Conservation (phyloP, 805 yeast genomes). For the Blastobotrys chiropterorum region DNA sequence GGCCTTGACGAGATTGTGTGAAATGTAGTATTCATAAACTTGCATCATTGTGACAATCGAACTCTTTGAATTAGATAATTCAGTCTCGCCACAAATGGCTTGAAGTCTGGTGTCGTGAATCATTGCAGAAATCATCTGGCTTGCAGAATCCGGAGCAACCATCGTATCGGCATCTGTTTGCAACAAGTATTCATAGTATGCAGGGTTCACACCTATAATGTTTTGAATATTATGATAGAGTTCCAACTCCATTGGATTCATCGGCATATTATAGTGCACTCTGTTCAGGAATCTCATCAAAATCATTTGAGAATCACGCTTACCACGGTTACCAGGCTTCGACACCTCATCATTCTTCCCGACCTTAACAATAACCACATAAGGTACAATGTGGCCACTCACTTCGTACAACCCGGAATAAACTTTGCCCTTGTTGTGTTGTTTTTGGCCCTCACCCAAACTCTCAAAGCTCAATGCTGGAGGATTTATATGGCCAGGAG, state of each 20-base stretch:
- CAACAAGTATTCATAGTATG: conserved; percentile 46
- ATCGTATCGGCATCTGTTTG: conserved; percentile 64
- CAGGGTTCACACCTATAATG: conserved; percentile 53
- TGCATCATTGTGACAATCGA: conserved; percentile 55
- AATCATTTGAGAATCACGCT: conserved; percentile 57
- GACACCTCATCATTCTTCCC: conserved; percentile 55
- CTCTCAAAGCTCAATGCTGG: conserved; percentile 49
- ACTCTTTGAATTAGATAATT: conserved; percentile 44
- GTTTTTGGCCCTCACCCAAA: conserved; percentile 54
- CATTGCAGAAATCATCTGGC: conserved; percentile 52
- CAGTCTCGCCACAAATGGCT: conserved; percentile 60
- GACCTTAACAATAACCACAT: conserved; percentile 51
- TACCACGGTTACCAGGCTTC: conserved; percentile 59
- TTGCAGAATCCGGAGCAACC: conserved; percentile 47
- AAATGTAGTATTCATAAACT: conserved; percentile 58
- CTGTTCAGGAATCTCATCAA: conserved; percentile 56
- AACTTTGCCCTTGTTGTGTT: conserved; percentile 58
- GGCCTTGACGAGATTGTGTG: conserved; percentile 58
- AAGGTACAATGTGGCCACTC: conserved; percentile 50
- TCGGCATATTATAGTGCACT: conserved; percentile 54
- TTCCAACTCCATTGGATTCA: conserved; percentile 53
- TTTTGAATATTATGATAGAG: conserved; percentile 49
- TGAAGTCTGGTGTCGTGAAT: conserved; percentile 48
- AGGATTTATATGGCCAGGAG: conserved; percentile 47
- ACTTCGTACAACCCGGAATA: conserved; percentile 56